Percentiles rank a stretch among this genome's conserved stretches.
Evolutionary conservation across 257 asterid species (phyloP).

Genomic region (Ilex asprella): DNA sequence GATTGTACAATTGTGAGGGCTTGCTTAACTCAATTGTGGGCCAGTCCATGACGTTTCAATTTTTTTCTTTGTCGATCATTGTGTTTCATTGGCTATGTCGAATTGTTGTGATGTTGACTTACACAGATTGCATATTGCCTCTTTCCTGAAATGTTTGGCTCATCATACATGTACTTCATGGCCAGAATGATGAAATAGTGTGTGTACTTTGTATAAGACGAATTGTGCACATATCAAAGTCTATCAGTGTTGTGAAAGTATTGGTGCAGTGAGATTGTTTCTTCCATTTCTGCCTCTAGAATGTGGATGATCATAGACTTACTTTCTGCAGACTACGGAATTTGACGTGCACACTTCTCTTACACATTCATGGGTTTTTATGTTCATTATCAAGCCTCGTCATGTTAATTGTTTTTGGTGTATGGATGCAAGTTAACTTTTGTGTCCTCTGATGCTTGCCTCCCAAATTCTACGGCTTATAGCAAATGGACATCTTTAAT

Average conservation of each 20-base stretch:
- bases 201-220: background rate
- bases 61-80: too few species aligned
- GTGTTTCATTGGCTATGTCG: too few species aligned
- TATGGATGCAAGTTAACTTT: too few species aligned
- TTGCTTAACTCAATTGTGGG: too few species aligned
- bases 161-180: background rate
- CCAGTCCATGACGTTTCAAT: too few species aligned
- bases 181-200: background rate
- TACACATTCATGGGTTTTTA: background rate
- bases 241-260: background rate
- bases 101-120: too few species aligned
- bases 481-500: background rate
- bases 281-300: background rate
- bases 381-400: too few species aligned
- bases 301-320: too few species aligned
- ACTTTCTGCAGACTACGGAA: background rate
- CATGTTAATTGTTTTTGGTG: too few species aligned
- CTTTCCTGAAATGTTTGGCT: background rate
- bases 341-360: background rate
- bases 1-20: too few species aligned
- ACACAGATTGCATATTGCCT: background rate
- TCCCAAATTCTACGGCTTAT: background rate
- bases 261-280: background rate
- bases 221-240: background rate
- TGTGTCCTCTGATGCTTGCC: background rate